These are phyloP conservation scores for Fusarium miscanthi DNA, from an alignment of 2,329 filamentous ascomycete genomes.

Conservation along the genomic window DNA sequence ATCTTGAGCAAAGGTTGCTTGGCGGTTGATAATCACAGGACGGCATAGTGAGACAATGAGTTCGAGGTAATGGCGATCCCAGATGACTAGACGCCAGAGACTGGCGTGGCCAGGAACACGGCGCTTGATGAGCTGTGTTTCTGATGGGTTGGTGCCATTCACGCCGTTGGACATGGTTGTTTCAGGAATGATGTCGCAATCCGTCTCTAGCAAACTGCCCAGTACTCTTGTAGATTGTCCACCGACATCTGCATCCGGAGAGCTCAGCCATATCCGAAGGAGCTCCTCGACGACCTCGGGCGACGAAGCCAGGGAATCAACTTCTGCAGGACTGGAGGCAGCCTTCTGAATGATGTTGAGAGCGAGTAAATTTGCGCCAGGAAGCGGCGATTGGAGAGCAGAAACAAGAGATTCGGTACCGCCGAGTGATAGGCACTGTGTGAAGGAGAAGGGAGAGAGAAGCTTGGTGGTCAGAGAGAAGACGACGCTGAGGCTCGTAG, in stretches of 20 bases:
- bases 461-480: constrained; percentile 67
- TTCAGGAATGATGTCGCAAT: constrained; percentile 57
- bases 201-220: constrained; percentile 65
- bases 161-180: constrained; percentile 26
- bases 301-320: constrained; percentile 62
- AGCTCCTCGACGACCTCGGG: constrained; percentile 61
- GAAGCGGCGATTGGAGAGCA: constrained; percentile 64
- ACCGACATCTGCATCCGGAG: constrained; percentile 65
- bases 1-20: constrained; percentile 63
- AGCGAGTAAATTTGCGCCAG: constrained; percentile 68
- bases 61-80: constrained; percentile 56
- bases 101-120: constrained; percentile 60
- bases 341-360: constrained; percentile 68
- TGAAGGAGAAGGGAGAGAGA: constrained; percentile 64
- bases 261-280: constrained; percentile 63
- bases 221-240: constrained; percentile 63
- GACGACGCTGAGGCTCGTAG: constrained; percentile 53
- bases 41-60: constrained; percentile 55
- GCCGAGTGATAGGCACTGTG: constrained; percentile 62
- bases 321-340: constrained; percentile 58
- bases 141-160: constrained; percentile 44
- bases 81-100: constrained; percentile 66
- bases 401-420: constrained; percentile 62
- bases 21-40: constrained; percentile 49
- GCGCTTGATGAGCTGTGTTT: constrained; percentile 52